Base-by-base conservation (phyloP, 768 basidiomycete genomes). In the Cystobasidium ongulense region DNA sequence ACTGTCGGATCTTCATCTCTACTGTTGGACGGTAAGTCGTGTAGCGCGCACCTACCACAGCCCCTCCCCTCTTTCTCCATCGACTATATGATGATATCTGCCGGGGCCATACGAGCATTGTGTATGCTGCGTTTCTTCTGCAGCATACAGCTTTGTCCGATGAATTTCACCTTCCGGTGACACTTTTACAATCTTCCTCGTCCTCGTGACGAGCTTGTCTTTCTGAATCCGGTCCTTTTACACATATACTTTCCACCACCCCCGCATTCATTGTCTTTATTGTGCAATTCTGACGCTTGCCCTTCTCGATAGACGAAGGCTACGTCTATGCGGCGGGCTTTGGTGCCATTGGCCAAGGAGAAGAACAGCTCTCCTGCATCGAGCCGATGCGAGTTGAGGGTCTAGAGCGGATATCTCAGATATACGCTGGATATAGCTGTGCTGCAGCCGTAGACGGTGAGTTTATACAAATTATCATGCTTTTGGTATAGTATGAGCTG, bases 61-160 rank as follows among this genome's bases (percentile, higher is more conserved):
- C 36, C 33, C 3, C 27, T 67, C 10, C 3, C 29, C 38, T 53
- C 4, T 36, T 61, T 54, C 68, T 35, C 7, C n/a, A n/a, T n/a
- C n/a, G n/a, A n/a, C 13, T 23, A 38, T 7, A 8, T 41, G 68
- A 71, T 67, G 65, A 71, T 29, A 39, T 29, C 33, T 1, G 53
- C 54, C 68, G 68, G 68, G 68, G 68, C 68, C 68, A 71, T 71
- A 54, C 36, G 52, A 71, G 68, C 68, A 52, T 46, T 31, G 65
- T 67, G 43, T 36, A 38, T 25, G 4, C 23, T 41, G 38, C 15
- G n/a, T 64, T 4, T 10, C 15, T 50, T 23, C 46, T 29, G 10
- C 35, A 18, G 38, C 7, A 35, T 41, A 41, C 35, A 67, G 65
- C 65, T 52, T 38, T 50, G 65, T 43, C 68, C 65, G 68, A 71